These are phyloP conservation scores for Cephaloascus fragrans DNA, from an alignment of 805 yeast genomes.

Conservation along the genomic window DNA sequence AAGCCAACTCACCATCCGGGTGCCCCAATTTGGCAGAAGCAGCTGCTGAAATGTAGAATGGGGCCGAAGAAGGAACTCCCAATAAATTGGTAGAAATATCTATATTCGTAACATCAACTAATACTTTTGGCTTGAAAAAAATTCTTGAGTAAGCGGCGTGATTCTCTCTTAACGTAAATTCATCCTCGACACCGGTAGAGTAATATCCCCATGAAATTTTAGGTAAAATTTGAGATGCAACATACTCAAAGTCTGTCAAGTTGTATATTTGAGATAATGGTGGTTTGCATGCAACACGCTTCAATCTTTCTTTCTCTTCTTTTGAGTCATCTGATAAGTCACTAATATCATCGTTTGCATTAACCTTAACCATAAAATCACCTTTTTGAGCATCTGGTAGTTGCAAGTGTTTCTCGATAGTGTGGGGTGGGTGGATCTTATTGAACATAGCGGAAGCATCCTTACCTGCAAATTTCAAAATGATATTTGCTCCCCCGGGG, in stretches of 20 bases:
- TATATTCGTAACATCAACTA: slow-evolving; percentile 21
- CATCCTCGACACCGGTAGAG: slow-evolving; percentile 41
- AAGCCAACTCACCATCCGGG: slow-evolving; percentile 30
- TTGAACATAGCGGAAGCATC: slow-evolving; percentile 38
- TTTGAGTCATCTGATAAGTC: slow-evolving; percentile 8
- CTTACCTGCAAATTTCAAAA: slow-evolving; percentile 45
- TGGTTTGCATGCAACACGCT: slow-evolving; percentile 15
- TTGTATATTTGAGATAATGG: slow-evolving; percentile 19
- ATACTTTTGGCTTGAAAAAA: slow-evolving; percentile 35
- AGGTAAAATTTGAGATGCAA: slow-evolving; percentile 24
- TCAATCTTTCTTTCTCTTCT: slow-evolving; percentile 10
- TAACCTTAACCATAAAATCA: slow-evolving; percentile 7
- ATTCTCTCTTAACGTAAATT: slow-evolving; percentile 33
- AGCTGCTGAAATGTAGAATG: slow-evolving; percentile 40
- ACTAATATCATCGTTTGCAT: neutral
- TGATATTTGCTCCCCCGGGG: slow-evolving; percentile 43
- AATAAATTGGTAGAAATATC: slow-evolving; percentile 18
- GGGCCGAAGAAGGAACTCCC: slow-evolving; percentile 24
- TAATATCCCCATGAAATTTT: slow-evolving; percentile 29
- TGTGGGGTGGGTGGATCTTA: slow-evolving; percentile 25
- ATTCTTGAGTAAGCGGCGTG: slow-evolving; percentile 28
- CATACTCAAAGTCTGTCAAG: slow-evolving; percentile 27
- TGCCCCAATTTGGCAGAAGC: slow-evolving; percentile 35
- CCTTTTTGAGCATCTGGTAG: slow-evolving; percentile 13
- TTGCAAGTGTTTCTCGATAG: slow-evolving; percentile 10